Base-by-base conservation (phyloP, 768 basidiomycete genomes). In the Lentinula raphanica region DNA sequence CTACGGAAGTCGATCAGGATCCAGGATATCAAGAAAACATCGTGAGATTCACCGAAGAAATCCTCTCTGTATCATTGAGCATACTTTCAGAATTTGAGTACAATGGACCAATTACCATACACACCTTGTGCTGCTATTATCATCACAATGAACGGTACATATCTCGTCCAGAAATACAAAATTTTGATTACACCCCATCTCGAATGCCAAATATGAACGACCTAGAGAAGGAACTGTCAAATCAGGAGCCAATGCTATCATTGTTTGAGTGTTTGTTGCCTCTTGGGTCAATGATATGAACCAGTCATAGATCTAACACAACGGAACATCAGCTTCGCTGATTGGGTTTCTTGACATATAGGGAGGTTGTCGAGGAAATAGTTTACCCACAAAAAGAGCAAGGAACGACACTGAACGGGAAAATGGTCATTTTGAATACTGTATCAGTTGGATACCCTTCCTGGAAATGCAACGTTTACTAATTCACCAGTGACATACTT, bases 401-500 rank as follows among this genome's bases (percentile, higher is more conserved):
- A 53, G 51, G 51, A 53, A 53, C 13, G 51, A 36, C 12, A 53
- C 51, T 53, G 51, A 8, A 13, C 27, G 27, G 27, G 11, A 3
- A 28, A 48, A 17, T 9, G 12, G 13, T 5, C 11, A 15, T 48
- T 23, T 32, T n/a, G n/a, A n/a, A n/a, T n/a, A n/a, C n/a, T n/a
- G n/a, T n/a, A n/a, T n/a, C n/a, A n/a, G n/a, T n/a, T n/a, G n/a
- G n/a, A n/a, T n/a, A n/a, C n/a, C n/a, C n/a, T n/a, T n/a, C 32
- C 8, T 12, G 32, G 12, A 32, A 32, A 32, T 4, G 3, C 32
- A 32, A 32, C 32, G n/a, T 32, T 32, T 12, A 5, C 9, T 4
- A 21, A 36, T 32, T 21, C 21, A 51, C 49, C 32, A 29, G 49
- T 51, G 36, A 51, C 49, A 51, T 51, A 51, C 49, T 51, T 15